Evolutionary conservation across 2,329 filamentous ascomycete genomes (phyloP), one percentile per base, ranked within the genome.

Genomic region (Samsoniella hepiali): DNA sequence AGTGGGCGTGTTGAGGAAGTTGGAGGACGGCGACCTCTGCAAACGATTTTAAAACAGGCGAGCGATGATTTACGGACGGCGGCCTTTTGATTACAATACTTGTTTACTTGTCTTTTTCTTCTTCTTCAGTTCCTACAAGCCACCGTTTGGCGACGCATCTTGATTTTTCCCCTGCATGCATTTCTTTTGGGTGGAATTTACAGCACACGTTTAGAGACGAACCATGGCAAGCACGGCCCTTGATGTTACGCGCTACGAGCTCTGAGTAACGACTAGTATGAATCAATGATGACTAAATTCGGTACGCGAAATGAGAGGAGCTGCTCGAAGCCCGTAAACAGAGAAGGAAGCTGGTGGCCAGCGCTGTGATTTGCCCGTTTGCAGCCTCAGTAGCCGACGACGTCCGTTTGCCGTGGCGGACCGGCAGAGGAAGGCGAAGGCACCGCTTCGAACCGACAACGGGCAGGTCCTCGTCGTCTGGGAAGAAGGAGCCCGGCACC

Each of bases 1-100:
- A 7, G 75, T 84, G 3, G 73, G 77, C 2, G 83, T 85, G 58
- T 67, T 88, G 67, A 77, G 74, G 67, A 82, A 78, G 68, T 70
- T 87, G 59, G 81, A 84, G 67, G 78, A 81, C 66, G 74, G 77
- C 1, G 74, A 70, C 9, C 74, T 74, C 60, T 72, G 74, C 69
- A 78, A 74, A 64, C 77, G 78, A 73, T 81, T 81, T 67, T 81
- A 61, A 63, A 49, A 61, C 3, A 17, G 34, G 36, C 13, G 49
- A 15, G 49, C 50, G 40, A 49, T 45, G 11, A 31, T 62, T 45
- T 27, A 45, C 8, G n/a, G 13, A 36, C 29, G 58, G 58, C 40
- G 38, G 58, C 11, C 45, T 45, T 32, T 54, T 32, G 7, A 1
- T 32, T 42, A 31, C 36, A 34, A 40, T 22, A n/a, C 15, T 45